Percentiles rank a stretch among this genome's conserved stretches.
phyloP scores from a whole-genome alignment of 2,329 filamentous ascomycete genomes.

The Xylaria sp. region DNA sequence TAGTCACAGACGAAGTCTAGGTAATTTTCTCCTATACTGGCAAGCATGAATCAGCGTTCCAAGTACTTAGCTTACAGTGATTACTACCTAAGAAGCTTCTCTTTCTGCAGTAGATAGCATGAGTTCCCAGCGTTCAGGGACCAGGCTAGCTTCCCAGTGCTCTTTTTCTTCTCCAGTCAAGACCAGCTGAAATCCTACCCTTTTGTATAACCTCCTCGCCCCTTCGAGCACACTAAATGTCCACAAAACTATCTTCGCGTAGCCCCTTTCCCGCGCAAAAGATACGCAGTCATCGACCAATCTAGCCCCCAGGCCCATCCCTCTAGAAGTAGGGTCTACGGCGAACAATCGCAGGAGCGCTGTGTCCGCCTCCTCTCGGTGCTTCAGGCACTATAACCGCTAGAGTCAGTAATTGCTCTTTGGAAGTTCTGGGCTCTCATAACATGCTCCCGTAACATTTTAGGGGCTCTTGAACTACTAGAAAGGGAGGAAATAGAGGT shows the following conservation, averaged over 20 bases:
- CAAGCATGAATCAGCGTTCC: not conserved
- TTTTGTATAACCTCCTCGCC: constrained; percentile 30
- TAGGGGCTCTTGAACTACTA: no score
- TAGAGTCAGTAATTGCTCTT: no score
- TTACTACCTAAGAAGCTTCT: not conserved
- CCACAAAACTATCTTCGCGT: constrained; percentile 28
- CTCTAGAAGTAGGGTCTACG: constrained; percentile 25
- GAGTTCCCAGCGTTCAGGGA: constrained; percentile 27
- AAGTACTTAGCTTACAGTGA: not conserved
- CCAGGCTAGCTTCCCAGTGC: constrained; percentile 19
- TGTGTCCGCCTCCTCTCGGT: constrained; percentile 19
- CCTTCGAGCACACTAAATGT: constrained; percentile 29
- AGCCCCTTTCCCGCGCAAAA: constrained; percentile 29
- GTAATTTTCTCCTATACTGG: no score
- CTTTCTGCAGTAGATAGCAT: not conserved
- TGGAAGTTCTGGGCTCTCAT: no score
- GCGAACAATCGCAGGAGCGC: constrained; percentile 27
- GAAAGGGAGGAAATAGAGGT: no score
- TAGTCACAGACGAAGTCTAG: not conserved
- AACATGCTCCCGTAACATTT: no score
- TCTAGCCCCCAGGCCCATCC: constrained; percentile 21
- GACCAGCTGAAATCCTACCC: constrained; percentile 27
- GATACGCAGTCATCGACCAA: constrained; percentile 18
- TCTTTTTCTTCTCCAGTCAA: constrained; percentile 15
- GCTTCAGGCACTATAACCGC: constrained; percentile 13